Evolutionary conservation across 768 basidiomycete species (phyloP), one percentile per base, ranked within the genome.

Genomic region (Grammothele lineata): DNA sequence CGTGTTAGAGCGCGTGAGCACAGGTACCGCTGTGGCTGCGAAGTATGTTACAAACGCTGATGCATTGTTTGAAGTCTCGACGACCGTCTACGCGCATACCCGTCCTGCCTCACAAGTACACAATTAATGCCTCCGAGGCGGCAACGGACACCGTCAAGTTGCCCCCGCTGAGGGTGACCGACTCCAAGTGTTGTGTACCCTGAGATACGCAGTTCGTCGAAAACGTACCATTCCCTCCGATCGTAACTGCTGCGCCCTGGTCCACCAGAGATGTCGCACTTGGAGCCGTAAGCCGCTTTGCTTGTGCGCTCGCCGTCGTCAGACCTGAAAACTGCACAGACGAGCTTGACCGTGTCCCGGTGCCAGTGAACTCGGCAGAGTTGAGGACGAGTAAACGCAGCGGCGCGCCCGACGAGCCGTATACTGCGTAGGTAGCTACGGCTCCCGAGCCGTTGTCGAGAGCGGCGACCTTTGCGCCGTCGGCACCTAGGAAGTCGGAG

Each of bases 121-220:
- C 58, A 36, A 71, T 66, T 44, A 67, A 43, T n/a, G 66, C 68
- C 53, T 71, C 70, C 11, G 68, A 68, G 18, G 67, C 68, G 21
- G 51, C 53, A 40, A 71, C 59, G 4, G 57, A 40, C 14, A 70
- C 62, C 9, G 57, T 60, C 30, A 63, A 44, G 36, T 45, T 43
- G 4, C 57, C 57, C 15, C 50, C 60, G 23, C 32, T 43, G 12
- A 67, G 61, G 17, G 41, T 30, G 0, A 64, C 61, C 10, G 38
- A 48, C 51, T 69, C 69, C 17, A 53, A 51, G 2, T 35, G 41
- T 50, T 63, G 60, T 25, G 55, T 51, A 7, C 68, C 68, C 9
- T 43, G 50, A 30, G 37, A 41, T 21, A 45, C 38, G 36, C 69
- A 70, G 27, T 51, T 54, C 32, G 42, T 40, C 36, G 59, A 54